Conservation (phyloP, 768 basidiomycete species). For the Trametes cingulata region DNA sequence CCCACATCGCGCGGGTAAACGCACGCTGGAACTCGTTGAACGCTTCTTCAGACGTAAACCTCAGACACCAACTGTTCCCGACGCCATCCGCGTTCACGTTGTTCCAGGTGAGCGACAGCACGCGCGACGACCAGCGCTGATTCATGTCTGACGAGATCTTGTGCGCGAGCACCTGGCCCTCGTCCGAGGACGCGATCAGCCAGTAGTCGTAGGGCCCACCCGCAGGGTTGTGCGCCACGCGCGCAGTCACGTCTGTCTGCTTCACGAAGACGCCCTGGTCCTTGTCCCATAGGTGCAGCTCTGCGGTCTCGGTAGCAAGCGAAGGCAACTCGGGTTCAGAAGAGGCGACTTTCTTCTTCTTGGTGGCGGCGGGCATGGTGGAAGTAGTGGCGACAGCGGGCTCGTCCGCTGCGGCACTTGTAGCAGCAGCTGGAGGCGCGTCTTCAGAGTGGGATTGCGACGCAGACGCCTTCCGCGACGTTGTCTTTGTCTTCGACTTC, state of each 20-base stretch:
- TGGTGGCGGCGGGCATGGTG: not conserved
- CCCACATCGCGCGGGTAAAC: constrained; percentile 79
- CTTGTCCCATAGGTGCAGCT: constrained; percentile 64
- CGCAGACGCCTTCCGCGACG: constrained; percentile 16
- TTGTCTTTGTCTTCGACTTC: constrained; percentile 24
- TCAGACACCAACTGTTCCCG: constrained; percentile 81
- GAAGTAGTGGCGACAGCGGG: constrained; percentile 20
- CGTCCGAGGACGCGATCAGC: constrained; percentile 54
- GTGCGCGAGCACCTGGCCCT: constrained; percentile 59
- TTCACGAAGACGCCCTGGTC: constrained; percentile 49
- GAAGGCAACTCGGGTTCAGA: constrained; percentile 22
- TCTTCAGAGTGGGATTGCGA: constrained; percentile 16
- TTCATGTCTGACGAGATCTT: constrained; percentile 69
- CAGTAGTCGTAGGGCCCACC: constrained; percentile 55
- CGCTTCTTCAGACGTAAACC: constrained; percentile 56
- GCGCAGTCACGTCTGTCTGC: constrained; percentile 56
- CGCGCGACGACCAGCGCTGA: constrained; percentile 60
- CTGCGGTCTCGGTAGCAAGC: constrained; percentile 47
- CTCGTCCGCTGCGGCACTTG: constrained; percentile 18
- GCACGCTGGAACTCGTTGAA: constrained; percentile 60
- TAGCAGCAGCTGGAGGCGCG: constrained; percentile 13
- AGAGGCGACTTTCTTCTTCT: constrained; percentile 21
- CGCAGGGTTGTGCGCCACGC: constrained; percentile 47
- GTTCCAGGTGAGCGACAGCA: constrained; percentile 88
- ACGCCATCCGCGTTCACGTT: constrained; percentile 53